Evolutionary conservation across 441 rosid species (phyloP), one percentile per base, ranked within the genome.

Genomic region (Populus hybrid): DNA sequence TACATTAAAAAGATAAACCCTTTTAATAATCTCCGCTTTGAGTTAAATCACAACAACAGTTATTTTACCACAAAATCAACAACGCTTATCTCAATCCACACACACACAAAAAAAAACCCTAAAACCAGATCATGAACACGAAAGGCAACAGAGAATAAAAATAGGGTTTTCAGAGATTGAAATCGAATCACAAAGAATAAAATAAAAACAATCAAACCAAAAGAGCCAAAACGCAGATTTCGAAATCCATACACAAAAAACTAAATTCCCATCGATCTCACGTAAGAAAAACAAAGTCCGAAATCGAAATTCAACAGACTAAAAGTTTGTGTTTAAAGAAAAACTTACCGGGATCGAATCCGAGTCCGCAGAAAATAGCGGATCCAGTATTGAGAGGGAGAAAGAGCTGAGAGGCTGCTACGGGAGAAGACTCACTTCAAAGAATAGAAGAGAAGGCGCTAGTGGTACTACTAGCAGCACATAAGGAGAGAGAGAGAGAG

Each of bases 261-360:
- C 8, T 32, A 35, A 26, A 21, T 8, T 59, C 64, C 64, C 10
- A 59, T 8, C 24, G 28, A 2, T 3, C 35, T 40, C 3, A 7
- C 18, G 5, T 28, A 3, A 11, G 14, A n/a, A 66, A 54, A n/a
- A 26, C 9, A 3, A 21, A 28, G 14, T 8, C 42, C 35, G 21
- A 1, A 12, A 14, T 50, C 26, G 6, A 14, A 67, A 10, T 67
- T 20, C 0, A 14, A 35, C 50, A 1, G 26, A 35, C 3, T 9
- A 1, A 1, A 5, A 3, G 4, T 10, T 10, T 50, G 50, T 34
- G 30, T 24, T 54, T 14, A 2, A 1, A 2, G 28, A 35, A 8
- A 73, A 8, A 63, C 73, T 20, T 64, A 78, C 79, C 40, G 10
- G 46, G 64, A 70, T 32, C 30, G 35, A 76, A 77, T 0, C 3